Conservation (phyloP, 257 asterid species). For the Solanum tarapatanum region DNA sequence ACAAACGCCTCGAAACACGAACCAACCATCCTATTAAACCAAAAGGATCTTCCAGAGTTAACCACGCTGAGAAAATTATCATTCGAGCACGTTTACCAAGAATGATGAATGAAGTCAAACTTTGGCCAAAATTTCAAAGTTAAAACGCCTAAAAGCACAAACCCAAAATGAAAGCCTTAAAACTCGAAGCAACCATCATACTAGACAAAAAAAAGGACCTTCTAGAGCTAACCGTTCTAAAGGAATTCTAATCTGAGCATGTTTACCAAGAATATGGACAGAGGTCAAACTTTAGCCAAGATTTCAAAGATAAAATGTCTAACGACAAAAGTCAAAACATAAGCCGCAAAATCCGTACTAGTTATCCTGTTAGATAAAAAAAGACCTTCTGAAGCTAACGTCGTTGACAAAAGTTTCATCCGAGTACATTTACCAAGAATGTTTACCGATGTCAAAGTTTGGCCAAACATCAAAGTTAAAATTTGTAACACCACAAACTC, state of each 20-base stretch:
- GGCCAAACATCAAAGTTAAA: too few relatives aligned
- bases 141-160: background rate
- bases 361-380: too few relatives aligned
- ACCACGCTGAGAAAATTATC: background rate
- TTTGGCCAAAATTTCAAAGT: too few relatives aligned
- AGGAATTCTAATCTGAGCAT: background rate
- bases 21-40: too few relatives aligned
- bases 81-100: background rate
- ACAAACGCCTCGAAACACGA: too few relatives aligned
- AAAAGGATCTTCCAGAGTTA: background rate
- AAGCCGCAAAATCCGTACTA: background rate
- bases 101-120: background rate
- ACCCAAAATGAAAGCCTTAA: background rate
- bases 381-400: too few relatives aligned
- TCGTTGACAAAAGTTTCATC: too few relatives aligned
- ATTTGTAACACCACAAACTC: too few relatives aligned
- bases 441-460: too few relatives aligned
- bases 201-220: background rate
- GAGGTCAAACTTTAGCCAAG: background rate
- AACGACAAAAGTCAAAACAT: too few relatives aligned
- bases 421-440: too few relatives aligned
- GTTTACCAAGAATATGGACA: background rate
- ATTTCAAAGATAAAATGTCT: background rate
- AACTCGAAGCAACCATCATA: background rate
- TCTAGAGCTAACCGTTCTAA: background rate